A percentile compares a stretch with the other conserved stretches of the same genome.
These are phyloP conservation scores for Kwoniella botswanensis DNA, from an alignment of 768 basidiomycete species.

Conservation along the genomic window DNA sequence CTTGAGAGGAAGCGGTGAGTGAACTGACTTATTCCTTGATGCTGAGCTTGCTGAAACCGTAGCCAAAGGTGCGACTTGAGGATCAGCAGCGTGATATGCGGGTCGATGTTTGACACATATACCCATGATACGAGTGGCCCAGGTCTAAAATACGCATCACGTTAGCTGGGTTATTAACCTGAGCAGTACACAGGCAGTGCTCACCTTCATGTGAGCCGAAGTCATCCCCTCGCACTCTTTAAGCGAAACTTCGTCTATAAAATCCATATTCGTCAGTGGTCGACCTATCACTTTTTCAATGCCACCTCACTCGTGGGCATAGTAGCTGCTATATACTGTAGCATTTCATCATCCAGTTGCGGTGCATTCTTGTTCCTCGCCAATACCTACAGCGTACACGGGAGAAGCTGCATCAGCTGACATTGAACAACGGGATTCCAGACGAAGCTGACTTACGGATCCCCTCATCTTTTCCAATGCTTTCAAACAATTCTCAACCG, in stretches of 20 bases:
- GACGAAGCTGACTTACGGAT: slow-evolving; percentile 27
- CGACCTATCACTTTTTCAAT: not conserved
- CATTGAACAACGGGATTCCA: not conserved
- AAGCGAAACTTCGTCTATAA: slow-evolving; percentile 28
- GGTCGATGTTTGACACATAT: slow-evolving; percentile 26
- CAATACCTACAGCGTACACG: slow-evolving; percentile 19
- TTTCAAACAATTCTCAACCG: slow-evolving; percentile 38
- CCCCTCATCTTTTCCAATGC: slow-evolving; percentile 35
- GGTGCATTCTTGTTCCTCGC: slow-evolving; percentile 37
- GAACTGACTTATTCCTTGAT: slow-evolving; percentile 6
- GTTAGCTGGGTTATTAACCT: too few relatives aligned
- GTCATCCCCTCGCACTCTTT: slow-evolving; percentile 45
- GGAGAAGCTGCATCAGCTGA: slow-evolving; percentile 1
- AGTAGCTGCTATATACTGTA: slow-evolving; percentile 50
- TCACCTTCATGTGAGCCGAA: slow-evolving; percentile 41
- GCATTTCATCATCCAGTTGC: slow-evolving; percentile 37
- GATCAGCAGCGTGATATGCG: slow-evolving; percentile 18
- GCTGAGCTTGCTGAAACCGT: slow-evolving; percentile 14
- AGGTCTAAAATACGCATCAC: slow-evolving; percentile 10
- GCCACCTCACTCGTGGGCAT: slow-evolving; percentile 47
- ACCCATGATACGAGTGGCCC: slow-evolving; percentile 15
- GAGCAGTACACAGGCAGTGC: not conserved
- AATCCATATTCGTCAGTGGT: not conserved
- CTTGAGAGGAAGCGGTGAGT: not conserved
- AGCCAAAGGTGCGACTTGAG: slow-evolving; percentile 14